Conservation (phyloP, 2,329 filamentous ascomycete genomes). For the Podosphaera aphanis region DNA sequence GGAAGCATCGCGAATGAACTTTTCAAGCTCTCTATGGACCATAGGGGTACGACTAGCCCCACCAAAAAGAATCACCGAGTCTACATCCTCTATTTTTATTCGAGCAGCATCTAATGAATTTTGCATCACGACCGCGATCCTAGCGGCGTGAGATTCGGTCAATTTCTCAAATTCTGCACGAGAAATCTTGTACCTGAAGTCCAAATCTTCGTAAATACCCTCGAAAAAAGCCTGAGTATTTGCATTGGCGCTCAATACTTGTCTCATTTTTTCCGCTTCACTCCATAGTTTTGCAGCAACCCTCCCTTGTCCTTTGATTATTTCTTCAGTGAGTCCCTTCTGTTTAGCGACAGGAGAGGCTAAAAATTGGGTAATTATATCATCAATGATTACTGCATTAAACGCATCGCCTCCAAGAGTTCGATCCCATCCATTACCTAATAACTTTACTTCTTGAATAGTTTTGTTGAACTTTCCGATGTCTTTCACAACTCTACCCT, state of each 20-base stretch:
- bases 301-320: conserved; percentile 53
- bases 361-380: conserved; percentile 65
- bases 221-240: conserved; percentile 66
- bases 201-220: conserved; percentile 71
- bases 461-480: conserved; percentile 89
- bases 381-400: conserved; percentile 68
- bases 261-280: conserved; percentile 66
- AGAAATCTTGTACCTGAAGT: conserved; percentile 76
- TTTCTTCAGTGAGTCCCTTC: conserved; percentile 33
- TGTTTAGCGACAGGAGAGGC: conserved; percentile 45
- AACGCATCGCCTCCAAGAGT: conserved; percentile 75
- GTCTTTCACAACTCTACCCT: conserved; percentile 74
- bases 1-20: conserved; percentile 41
- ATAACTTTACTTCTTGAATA: conserved; percentile 74
- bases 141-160: conserved; percentile 39
- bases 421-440: conserved; percentile 73
- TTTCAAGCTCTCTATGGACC: conserved; percentile 72
- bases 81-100: conserved; percentile 50
- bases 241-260: conserved; percentile 80
- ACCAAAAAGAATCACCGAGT: conserved; percentile 82
- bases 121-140: conserved; percentile 46
- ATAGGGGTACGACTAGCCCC: conserved; percentile 81
- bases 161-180: conserved; percentile 64
- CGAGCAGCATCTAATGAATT: conserved; percentile 52
- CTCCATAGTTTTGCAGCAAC: conserved; percentile 79